Evolutionary conservation across 2,329 filamentous ascomycete genomes (phyloP), one percentile per base, ranked within the genome.

Genomic region (Aspergillus texensis): DNA sequence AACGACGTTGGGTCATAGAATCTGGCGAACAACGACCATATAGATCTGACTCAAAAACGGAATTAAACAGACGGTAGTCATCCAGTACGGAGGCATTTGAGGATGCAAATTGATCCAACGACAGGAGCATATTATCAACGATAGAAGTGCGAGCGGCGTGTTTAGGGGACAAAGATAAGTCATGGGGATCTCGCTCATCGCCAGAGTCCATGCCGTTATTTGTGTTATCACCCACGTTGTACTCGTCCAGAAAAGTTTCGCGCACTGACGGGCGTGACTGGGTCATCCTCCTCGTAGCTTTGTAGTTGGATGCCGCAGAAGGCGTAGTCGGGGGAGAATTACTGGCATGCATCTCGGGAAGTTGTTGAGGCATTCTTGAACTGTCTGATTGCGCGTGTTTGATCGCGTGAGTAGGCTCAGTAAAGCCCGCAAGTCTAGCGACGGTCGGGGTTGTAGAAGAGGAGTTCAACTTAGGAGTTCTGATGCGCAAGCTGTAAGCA

Each of bases 71-170:
- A 26, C 74, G 73, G 60, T 75, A 75, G 57, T 79, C 77, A 46
- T 76, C 75, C 55, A 78, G 64, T 10, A 77, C 61, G 4, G 75
- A 75, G 43, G 77, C 73, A 14, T 73, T 70, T 3, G 75, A 66
- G 41, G 70, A 83, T 46, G 87, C 89, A 74, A 94, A 88, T 77
- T 94, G 91, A 79, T 97, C 94, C 67, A 99, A 89, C 46, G 94
- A 97, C 68, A 95, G 84, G 65, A 98, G 88, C 90, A 99, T 95
- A 78, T 97, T 96, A 78, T 95, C 91, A 64, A 99, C 93, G 69
- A 99, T 89, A 41, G 94, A 97, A 74, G 96, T 92, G 70, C 94
- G 89, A 46, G 91, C 92, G 67, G 92, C 88, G 75, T 92, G 88
- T 65, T 89, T 85, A 56, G 91, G 88, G 57, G 89, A 89, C 71